A percentile compares a stretch with the other conserved stretches of the same genome.
Evolutionary conservation across 108 stramenopile genomes (phyloP).

Genomic region (Nitzschia sp.): DNA sequence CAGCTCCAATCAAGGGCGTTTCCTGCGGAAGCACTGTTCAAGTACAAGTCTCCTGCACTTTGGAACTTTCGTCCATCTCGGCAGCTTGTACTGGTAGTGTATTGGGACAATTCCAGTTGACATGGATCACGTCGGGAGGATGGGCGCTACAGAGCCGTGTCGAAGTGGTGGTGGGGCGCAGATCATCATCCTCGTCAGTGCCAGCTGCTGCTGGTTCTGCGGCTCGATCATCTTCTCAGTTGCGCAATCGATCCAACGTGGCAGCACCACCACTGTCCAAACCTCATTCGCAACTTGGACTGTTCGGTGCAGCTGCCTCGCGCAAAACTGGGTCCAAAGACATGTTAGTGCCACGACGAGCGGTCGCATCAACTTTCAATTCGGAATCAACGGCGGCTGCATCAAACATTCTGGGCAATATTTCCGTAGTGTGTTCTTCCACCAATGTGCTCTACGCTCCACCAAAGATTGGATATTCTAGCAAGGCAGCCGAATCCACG

Average conservation of each 20-base stretch:
- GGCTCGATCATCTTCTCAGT: background rate
- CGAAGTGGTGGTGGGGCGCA: background rate
- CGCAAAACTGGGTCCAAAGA: background rate
- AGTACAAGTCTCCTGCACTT: background rate
- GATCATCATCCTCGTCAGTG: no score
- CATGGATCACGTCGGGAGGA: slow-evolving; percentile 15
- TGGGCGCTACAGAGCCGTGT: background rate
- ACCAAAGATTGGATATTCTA: slow-evolving; percentile 9
- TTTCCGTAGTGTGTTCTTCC: background rate
- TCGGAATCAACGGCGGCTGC: background rate
- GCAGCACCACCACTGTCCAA: background rate
- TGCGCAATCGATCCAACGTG: background rate
- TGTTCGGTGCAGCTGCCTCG: background rate
- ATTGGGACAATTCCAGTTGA: background rate
- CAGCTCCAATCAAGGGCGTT: background rate
- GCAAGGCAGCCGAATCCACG: slow-evolving; percentile 13
- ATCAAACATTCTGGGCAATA: background rate
- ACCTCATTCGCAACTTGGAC: background rate
- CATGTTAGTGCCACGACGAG: background rate
- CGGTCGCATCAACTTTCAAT: background rate
- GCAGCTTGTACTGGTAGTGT: background rate
- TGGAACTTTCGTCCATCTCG: background rate
- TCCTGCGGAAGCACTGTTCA: background rate
- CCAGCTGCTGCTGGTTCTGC: background rate
- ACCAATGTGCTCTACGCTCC: background rate